These are phyloP conservation scores for Schoenoplectus tabernaemontani DNA, from an alignment of 202 grass and related monocot genomes.

Conservation along the genomic window DNA sequence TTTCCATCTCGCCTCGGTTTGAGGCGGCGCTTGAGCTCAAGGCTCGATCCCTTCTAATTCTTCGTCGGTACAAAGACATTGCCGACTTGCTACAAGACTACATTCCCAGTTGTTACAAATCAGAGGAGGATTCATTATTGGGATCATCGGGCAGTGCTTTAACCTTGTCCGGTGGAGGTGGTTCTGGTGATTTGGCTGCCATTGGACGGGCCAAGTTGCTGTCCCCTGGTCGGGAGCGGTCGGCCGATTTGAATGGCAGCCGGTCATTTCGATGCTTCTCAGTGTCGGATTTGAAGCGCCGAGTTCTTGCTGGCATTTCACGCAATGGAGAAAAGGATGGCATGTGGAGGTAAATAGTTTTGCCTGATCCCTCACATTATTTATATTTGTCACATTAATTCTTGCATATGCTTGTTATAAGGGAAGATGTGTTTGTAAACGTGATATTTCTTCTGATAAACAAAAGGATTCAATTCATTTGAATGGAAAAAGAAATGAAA, in stretches of 20 bases:
- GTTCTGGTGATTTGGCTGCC: slow-evolving; percentile 49
- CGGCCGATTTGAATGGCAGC: slow-evolving; percentile 34
- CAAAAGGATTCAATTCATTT: neutral
- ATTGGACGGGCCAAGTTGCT: slow-evolving; percentile 62
- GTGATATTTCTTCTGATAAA: neutral
- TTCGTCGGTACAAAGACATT: slow-evolving; percentile 70
- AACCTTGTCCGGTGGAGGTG: slow-evolving; percentile 28
- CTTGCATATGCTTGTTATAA: neutral
- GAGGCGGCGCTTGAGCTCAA: slow-evolving; percentile 78
- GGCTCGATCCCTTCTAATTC: slow-evolving; percentile 61
- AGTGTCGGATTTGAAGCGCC: slow-evolving; percentile 70
- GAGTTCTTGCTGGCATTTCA: slow-evolving; percentile 67
- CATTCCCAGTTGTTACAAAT: slow-evolving; percentile 78
- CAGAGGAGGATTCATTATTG: slow-evolving; percentile 32
- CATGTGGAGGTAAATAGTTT: slow-evolving; percentile 61
- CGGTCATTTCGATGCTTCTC: slow-evolving; percentile 79
- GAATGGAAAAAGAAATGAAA: neutral
- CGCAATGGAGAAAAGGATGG: slow-evolving; percentile 58
- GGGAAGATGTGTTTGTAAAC: neutral
- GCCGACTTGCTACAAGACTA: slow-evolving; percentile 92
- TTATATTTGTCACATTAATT: neutral
- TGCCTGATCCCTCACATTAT: neutral
- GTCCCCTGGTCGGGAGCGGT: slow-evolving; percentile 60
- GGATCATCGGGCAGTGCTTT: slow-evolving; percentile 36
- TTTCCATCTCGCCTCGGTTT: slow-evolving; percentile 56